These are phyloP conservation scores for Coniochaeta prunicola DNA, from an alignment of 2,329 filamentous ascomycete species.

Conservation along the genomic window DNA sequence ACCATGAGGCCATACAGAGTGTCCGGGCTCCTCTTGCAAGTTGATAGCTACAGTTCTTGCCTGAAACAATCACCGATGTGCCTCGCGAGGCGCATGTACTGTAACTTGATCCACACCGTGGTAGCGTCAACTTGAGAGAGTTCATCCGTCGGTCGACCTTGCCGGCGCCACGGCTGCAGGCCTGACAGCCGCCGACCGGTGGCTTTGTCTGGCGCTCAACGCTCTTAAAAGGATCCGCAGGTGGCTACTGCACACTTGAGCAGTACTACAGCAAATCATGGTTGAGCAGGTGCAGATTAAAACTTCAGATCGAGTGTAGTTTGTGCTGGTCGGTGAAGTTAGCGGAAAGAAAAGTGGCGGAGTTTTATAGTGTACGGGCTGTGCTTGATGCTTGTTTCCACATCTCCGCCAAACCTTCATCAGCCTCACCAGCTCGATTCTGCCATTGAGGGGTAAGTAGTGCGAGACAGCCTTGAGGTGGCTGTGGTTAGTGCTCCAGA, in stretches of 20 bases:
- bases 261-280: background rate
- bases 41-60: background rate
- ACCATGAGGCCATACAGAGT: background rate
- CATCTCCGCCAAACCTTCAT: background rate
- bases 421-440: background rate
- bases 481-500: background rate
- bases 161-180: background rate
- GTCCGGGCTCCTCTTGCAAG: background rate
- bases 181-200: background rate
- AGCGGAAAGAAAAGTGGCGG: background rate
- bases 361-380: background rate
- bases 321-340: background rate
- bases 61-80: conserved; percentile 2
- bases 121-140: background rate
- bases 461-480: background rate
- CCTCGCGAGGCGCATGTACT: background rate
- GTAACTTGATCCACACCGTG: background rate
- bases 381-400: background rate
- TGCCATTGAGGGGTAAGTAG: background rate
- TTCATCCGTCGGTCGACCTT: background rate
- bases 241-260: background rate
- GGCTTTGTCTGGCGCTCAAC: background rate
- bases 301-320: background rate
- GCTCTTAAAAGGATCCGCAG: background rate
- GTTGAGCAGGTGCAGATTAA: background rate